Percentiles rank a stretch among this genome's conserved stretches.
Conservation (phyloP, 2,329 filamentous ascomycete genomes). For the Stylonectria norvegica region DNA sequence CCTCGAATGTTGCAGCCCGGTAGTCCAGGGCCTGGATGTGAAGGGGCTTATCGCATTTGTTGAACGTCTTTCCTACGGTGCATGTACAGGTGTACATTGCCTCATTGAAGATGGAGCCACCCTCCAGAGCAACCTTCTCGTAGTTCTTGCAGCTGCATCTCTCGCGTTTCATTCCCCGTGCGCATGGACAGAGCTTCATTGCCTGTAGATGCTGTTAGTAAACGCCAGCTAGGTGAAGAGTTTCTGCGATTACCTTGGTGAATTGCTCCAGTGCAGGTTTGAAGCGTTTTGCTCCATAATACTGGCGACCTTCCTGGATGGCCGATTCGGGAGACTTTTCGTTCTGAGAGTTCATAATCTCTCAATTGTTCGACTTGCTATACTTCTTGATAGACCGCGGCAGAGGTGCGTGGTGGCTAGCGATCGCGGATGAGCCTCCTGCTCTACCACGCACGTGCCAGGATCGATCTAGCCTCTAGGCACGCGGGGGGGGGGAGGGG, state of each 20-base stretch:
- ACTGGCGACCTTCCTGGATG: conserved; percentile 32
- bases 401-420: too few species aligned
- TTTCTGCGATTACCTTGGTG: conserved; percentile 28
- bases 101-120: conserved; percentile 40
- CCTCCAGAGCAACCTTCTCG: conserved; percentile 30
- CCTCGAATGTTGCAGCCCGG: conserved; percentile 39
- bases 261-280: conserved; percentile 36
- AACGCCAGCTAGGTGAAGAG: background rate
- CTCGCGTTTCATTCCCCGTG: conserved; percentile 32
- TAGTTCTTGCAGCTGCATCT: conserved; percentile 41
- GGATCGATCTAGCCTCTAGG: too few species aligned
- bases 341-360: conserved; percentile 14
- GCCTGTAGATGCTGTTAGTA: conserved; percentile 25
- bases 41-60: conserved; percentile 36
- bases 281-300: conserved; percentile 33
- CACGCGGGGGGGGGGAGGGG: too few species aligned
- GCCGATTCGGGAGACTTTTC: conserved; percentile 25
- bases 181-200: conserved; percentile 36
- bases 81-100: conserved; percentile 41
- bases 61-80: conserved; percentile 34
- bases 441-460: too few species aligned
- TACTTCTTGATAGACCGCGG: too few species aligned
- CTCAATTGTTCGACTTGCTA: too few species aligned
- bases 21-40: conserved; percentile 42
- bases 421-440: too few species aligned